These are phyloP conservation scores for Gossypium schwendimanii DNA, from an alignment of 441 rosid species.

Conservation along the genomic window DNA sequence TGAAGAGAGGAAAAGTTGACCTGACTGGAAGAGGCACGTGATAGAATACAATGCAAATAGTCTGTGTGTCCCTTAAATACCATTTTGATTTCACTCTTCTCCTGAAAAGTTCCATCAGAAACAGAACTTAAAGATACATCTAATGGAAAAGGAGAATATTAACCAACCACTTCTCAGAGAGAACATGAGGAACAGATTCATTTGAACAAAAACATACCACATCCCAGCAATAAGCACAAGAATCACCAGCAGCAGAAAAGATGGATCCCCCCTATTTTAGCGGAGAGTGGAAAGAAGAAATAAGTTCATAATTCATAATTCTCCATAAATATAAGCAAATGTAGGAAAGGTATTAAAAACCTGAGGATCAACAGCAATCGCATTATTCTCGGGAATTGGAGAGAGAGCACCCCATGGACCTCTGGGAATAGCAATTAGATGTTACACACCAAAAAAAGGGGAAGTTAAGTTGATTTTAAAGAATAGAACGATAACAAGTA, in stretches of 20 bases:
- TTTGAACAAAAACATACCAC: slow-evolving; percentile 55
- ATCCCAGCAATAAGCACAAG: slow-evolving; percentile 94
- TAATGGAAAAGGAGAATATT: not conserved
- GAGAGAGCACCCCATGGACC: slow-evolving; percentile 99
- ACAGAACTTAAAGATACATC: slow-evolving; percentile 1
- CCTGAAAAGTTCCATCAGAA: slow-evolving; percentile 45
- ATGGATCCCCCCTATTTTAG: slow-evolving; percentile 58
- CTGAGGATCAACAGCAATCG: slow-evolving; percentile 74
- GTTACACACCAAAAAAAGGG: not conserved
- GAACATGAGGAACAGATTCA: slow-evolving; percentile 16
- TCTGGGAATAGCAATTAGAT: slow-evolving; percentile 30
- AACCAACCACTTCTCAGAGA: not conserved
- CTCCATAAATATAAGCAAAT: not conserved
- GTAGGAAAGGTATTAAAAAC: slow-evolving; percentile 25
- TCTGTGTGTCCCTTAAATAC: slow-evolving; percentile 81
- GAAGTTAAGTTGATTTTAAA: not conserved
- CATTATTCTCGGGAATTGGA: slow-evolving; percentile 89
- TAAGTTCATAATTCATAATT: not conserved
- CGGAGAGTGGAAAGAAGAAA: slow-evolving; percentile 10
- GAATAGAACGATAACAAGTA: not conserved
- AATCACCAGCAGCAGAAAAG: slow-evolving; percentile 85
- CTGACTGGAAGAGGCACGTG: slow-evolving; percentile 68
- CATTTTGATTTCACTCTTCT: slow-evolving; percentile 62
- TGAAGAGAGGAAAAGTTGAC: slow-evolving; percentile 27
- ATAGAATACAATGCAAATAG: slow-evolving; percentile 74